Evolutionary conservation across 768 basidiomycete species (phyloP).

Genomic region (Mycena pura): DNA sequence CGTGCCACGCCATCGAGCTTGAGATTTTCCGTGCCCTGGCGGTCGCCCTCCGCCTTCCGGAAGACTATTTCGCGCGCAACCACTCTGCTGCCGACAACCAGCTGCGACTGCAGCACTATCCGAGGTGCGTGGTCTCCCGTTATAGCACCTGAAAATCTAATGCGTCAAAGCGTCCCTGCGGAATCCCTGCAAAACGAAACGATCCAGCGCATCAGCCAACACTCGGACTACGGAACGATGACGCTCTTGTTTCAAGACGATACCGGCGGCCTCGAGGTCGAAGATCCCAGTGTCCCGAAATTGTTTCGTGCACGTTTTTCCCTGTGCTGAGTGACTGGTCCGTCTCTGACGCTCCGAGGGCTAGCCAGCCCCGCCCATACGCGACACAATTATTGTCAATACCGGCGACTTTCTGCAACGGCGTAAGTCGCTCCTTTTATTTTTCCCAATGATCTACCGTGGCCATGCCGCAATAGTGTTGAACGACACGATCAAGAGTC

Average conservation of each 20-base stretch:
- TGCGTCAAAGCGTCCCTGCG: slow-evolving; percentile 37
- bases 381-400: slow-evolving; percentile 57
- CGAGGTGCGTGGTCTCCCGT: slow-evolving; percentile 41
- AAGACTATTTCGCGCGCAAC: slow-evolving; percentile 50
- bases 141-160: background rate
- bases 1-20: slow-evolving; percentile 50
- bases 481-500: slow-evolving; percentile 54
- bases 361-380: slow-evolving; percentile 50
- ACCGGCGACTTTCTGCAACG: slow-evolving; percentile 59
- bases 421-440: too few species aligned
- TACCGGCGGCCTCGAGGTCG: slow-evolving; percentile 66
- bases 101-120: slow-evolving; percentile 65
- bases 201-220: slow-evolving; percentile 53
- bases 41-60: slow-evolving; percentile 48
- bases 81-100: slow-evolving; percentile 59
- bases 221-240: slow-evolving; percentile 62
- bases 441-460: too few species aligned
- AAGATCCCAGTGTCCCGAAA: slow-evolving; percentile 56
- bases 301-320: slow-evolving; percentile 40
- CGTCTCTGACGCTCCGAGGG: background rate
- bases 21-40: slow-evolving; percentile 56
- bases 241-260: slow-evolving; percentile 68
- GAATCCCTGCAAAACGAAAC: slow-evolving; percentile 41
- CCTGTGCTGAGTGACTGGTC: background rate
- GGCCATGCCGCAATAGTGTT: slow-evolving; percentile 47